These are phyloP conservation scores for Trypethelium eluteriae DNA, from an alignment of 495 filamentous ascomycete genomes.

Conservation along the genomic window DNA sequence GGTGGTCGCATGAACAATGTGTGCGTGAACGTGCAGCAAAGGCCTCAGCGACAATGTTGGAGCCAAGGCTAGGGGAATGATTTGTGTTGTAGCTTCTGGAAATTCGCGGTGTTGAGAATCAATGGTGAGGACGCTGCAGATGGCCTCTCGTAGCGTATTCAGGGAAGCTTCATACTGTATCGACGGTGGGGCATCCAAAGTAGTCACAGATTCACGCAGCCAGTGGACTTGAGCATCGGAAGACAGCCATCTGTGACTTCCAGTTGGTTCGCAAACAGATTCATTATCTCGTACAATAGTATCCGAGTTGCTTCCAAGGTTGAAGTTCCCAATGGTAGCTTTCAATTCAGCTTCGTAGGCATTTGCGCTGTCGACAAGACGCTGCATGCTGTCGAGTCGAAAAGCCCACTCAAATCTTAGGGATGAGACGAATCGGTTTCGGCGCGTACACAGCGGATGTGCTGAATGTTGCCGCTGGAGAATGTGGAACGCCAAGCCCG, in stretches of 20 bases:
- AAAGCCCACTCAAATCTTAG: constrained; percentile 65
- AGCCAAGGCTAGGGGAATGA: constrained; percentile 36
- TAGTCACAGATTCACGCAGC: neutral
- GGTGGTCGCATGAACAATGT: constrained; percentile 65
- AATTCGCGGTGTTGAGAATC: constrained; percentile 16
- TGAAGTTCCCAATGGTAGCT: constrained; percentile 23
- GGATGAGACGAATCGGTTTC: constrained; percentile 40
- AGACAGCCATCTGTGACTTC: neutral
- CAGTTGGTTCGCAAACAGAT: neutral
- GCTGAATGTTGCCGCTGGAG: constrained; percentile 65
- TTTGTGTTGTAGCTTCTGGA: constrained; percentile 22
- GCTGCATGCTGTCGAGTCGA: constrained; percentile 64
- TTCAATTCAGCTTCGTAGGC: constrained; percentile 53
- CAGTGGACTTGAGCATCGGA: neutral
- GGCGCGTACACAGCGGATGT: constrained; percentile 58
- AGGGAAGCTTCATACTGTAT: neutral
- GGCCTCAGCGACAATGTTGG: constrained; percentile 70
- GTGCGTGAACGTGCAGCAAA: constrained; percentile 63
- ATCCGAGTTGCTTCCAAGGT: neutral
- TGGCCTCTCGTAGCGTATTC: neutral
- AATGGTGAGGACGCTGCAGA: neutral
- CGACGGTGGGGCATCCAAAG: constrained; percentile 10
- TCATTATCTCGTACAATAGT: neutral
- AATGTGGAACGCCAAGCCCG: constrained; percentile 66
- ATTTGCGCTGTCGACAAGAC: constrained; percentile 51